These are phyloP conservation scores for Camellia japonica DNA, from an alignment of 148 eudicot species.

Conservation along the genomic window DNA sequence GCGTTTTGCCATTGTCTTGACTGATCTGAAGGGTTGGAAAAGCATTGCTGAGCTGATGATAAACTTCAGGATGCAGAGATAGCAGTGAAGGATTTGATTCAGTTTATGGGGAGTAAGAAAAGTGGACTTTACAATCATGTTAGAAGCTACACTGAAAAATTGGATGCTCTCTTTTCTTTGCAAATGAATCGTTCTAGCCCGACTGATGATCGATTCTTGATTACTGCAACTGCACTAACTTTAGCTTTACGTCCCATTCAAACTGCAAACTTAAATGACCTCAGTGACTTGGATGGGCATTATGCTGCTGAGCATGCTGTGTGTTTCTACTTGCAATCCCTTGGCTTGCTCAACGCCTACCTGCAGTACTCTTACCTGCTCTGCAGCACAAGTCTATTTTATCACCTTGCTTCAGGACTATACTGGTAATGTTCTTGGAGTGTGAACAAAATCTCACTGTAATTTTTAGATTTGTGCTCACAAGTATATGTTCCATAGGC, in stretches of 20 bases:
- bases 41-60: slow-evolving; percentile 43
- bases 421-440: slow-evolving; percentile 59
- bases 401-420: slow-evolving; percentile 67
- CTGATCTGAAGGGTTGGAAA: slow-evolving; percentile 82
- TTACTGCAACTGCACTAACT: slow-evolving; percentile 84
- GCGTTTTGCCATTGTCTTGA: slow-evolving; percentile 73
- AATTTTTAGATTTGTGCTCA: neutral
- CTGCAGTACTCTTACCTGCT: slow-evolving; percentile 70
- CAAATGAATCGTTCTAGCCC: slow-evolving; percentile 27
- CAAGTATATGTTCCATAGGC: neutral
- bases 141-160: slow-evolving; percentile 60
- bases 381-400: slow-evolving; percentile 70
- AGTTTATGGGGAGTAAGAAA: slow-evolving; percentile 61
- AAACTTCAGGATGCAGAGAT: slow-evolving; percentile 49
- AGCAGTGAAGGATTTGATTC: slow-evolving; percentile 55
- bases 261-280: slow-evolving; percentile 29
- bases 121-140: slow-evolving; percentile 63
- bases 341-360: slow-evolving; percentile 78
- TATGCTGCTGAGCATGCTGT: slow-evolving; percentile 70
- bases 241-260: slow-evolving; percentile 79
- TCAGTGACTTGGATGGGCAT: slow-evolving; percentile 31
- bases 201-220: slow-evolving; percentile 69
- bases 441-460: slow-evolving; percentile 15
- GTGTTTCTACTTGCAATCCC: slow-evolving; percentile 71
- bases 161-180: slow-evolving; percentile 46